These are phyloP conservation scores for Scheffersomyces titani DNA, from an alignment of 1,139 yeast species.

Conservation along the genomic window DNA sequence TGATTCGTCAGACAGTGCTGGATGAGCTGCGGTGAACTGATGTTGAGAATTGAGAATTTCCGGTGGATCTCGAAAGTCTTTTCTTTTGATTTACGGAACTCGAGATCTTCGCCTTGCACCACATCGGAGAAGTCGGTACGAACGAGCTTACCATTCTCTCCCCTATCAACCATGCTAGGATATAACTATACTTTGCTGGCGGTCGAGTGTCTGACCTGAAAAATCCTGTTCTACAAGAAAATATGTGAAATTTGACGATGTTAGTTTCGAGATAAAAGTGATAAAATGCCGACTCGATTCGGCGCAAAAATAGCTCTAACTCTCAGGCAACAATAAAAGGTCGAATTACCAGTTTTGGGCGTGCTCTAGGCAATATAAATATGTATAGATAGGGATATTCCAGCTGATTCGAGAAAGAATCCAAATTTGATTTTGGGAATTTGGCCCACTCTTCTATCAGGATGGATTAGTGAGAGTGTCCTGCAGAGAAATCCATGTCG, in stretches of 20 bases:
- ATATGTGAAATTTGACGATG: not conserved
- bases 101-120: slow-evolving; percentile 43
- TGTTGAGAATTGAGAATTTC: slow-evolving; percentile 3
- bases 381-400: not conserved
- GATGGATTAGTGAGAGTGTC: not conserved
- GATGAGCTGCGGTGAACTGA: slow-evolving; percentile 24
- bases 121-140: slow-evolving; percentile 37
- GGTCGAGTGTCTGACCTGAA: not conserved
- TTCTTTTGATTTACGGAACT: slow-evolving; percentile 28
- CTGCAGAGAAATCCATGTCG: not conserved
- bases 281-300: not conserved
- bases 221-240: not conserved
- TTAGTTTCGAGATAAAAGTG: not conserved
- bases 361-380: not conserved
- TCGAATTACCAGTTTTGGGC: not conserved
- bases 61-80: slow-evolving; percentile 9
- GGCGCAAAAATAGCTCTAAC: not conserved
- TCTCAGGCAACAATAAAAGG: not conserved
- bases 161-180: not conserved
- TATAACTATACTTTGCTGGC: not conserved
- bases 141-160: slow-evolving; percentile 1
- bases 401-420: not conserved
- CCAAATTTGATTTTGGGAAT: not conserved
- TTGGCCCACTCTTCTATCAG: not conserved
- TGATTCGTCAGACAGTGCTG: slow-evolving; percentile 31